phyloP scores from a whole-genome alignment of 2,329 filamentous ascomycete genomes.

The Bipolaris victoriae region DNA sequence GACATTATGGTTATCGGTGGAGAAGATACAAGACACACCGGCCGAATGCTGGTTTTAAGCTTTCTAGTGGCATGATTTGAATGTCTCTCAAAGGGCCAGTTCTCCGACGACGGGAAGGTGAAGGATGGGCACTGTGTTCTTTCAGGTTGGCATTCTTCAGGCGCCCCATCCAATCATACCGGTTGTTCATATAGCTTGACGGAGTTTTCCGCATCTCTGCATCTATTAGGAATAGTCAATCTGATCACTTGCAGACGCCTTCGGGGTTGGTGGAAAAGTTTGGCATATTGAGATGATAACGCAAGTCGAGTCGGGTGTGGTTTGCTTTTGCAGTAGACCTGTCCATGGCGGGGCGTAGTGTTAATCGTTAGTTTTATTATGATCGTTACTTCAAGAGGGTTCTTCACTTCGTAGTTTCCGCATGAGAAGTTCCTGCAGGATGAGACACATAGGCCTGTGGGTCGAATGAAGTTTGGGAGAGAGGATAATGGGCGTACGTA shows the following conservation, averaged over 20 bases:
- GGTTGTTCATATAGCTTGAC: background rate
- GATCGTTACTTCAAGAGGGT: background rate
- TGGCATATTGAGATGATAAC: background rate
- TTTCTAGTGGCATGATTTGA: conserved; percentile 10
- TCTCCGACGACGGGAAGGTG: conserved; percentile 13
- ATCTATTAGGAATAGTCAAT: conserved; percentile 12
- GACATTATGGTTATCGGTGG: conserved; percentile 2
- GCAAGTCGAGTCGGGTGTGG: background rate
- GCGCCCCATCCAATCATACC: conserved; percentile 16
- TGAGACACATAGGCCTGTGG: background rate
- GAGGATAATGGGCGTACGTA: conserved; percentile 7
- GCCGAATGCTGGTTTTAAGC: background rate
- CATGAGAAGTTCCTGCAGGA: background rate
- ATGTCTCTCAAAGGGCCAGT: conserved; percentile 8
- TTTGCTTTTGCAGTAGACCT: background rate
- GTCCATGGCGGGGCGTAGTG: too few relatives aligned
- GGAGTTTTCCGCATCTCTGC: conserved; percentile 11
- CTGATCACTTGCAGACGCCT: conserved; percentile 1
- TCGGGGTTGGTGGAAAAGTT: background rate
- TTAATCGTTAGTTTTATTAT: too few relatives aligned
- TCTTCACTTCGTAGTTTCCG: background rate
- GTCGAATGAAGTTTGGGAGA: conserved; percentile 3
- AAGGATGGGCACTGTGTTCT: conserved; percentile 12
- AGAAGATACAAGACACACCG: background rate
- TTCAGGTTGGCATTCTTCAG: conserved; percentile 5